Evolutionary conservation across 768 basidiomycete species (phyloP), one percentile per base, ranked within the genome.

Genomic region (Boletus subparvulus): DNA sequence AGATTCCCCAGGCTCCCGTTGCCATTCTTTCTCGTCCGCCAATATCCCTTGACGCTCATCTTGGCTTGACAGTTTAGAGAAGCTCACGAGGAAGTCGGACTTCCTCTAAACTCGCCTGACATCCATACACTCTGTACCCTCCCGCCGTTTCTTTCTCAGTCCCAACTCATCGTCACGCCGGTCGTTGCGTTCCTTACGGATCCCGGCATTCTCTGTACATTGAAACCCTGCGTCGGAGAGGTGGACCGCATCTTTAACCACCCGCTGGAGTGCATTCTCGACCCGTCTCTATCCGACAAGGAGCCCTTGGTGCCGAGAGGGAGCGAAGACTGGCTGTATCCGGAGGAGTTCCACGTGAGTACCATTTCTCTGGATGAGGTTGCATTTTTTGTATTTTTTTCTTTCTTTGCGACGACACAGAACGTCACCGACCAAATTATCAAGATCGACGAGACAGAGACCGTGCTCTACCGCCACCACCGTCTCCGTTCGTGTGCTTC

Each of bases 171-270:
- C 39, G 92, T 94, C 43, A 88, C 85, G 1, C 92, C 94, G 0
- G 83, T 94, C 3, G 78, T 95, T 24, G 86, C 89, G 3, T 65
- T 92, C 52, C 75, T 93, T 32, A 82, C 83, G 11, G 75, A 86
- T 43, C 69, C 74, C 1, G 21, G 41, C 47, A 26, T 92, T 2
- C 74, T 95, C 2, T 66, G 72, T 1, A 62, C 65, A 17, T 75
- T 94, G 5, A 74, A 69, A 21, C 83, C 88, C 3, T 79, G 80
- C 16, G 79, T 80, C 36, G 80, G 77, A 8, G 90, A 96, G 67
- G 94, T 96, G 3, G 83, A 86, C 16, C 74, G 74, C 2, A 93
- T 95, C 59, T 96, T 95, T 68, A 81, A 80, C 49, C 87, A 94
- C 64, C 90, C 90, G 0, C 75, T 96, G 0, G 82, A 86, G 59